phyloP scores from a whole-genome alignment of 768 basidiomycete genomes.

The Boletus patriciae region DNA sequence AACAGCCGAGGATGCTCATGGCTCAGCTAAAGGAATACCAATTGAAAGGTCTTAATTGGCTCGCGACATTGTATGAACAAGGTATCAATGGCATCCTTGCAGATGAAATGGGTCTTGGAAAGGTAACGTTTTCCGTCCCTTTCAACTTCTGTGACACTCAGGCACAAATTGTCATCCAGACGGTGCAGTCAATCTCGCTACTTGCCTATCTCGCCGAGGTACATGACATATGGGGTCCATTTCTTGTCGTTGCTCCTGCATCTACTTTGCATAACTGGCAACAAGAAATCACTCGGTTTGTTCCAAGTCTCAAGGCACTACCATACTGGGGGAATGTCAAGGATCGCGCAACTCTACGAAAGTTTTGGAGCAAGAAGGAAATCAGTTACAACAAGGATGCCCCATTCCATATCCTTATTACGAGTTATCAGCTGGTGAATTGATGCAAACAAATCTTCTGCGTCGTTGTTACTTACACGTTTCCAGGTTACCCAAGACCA shows the following conservation, averaged over 20 bases:
- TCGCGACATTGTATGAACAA: conserved; percentile 96
- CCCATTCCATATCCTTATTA: conserved; percentile 95
- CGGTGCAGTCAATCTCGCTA: conserved; percentile 96
- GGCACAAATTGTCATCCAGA: conserved; percentile 45
- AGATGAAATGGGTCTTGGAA: conserved; percentile 97
- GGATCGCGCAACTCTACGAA: conserved; percentile 89
- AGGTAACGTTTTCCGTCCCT: conserved; percentile 44
- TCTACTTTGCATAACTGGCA: conserved; percentile 99
- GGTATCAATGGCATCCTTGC: conserved; percentile 99
- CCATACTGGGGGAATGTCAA: conserved; percentile 99
- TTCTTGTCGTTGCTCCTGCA: conserved; percentile 95
- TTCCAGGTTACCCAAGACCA: conserved; percentile 89
- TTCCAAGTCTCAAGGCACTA: conserved; percentile 88
- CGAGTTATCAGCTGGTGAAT: conserved; percentile 91
- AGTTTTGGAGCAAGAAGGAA: conserved; percentile 98
- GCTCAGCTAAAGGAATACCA: conserved; percentile 98
- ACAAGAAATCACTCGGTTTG: conserved; percentile 95
- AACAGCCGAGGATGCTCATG: conserved; percentile 94
- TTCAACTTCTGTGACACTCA: not conserved
- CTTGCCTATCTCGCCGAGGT: conserved; percentile 94
- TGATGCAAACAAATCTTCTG: not conserved
- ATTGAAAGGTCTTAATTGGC: conserved; percentile 96
- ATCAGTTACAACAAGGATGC: conserved; percentile 94
- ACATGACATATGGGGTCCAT: conserved; percentile 99
- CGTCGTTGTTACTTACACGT: conserved; percentile 1